A percentile compares a stretch with the other conserved stretches of the same genome.
These are phyloP conservation scores for Chaetomium fimeti DNA, from an alignment of 495 filamentous ascomycete genomes.

Conservation along the genomic window DNA sequence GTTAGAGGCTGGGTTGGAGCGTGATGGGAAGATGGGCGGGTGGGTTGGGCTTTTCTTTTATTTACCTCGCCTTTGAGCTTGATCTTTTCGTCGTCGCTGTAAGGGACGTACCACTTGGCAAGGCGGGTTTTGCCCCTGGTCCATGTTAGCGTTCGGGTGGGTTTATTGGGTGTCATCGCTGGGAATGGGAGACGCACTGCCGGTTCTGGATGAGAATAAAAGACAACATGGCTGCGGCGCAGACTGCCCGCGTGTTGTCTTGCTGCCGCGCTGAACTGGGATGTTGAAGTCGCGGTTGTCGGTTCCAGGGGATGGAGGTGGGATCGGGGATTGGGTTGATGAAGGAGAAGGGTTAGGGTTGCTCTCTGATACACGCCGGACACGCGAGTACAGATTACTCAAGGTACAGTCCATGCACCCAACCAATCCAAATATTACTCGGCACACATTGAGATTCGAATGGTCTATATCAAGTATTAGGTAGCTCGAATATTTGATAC, in stretches of 20 bases:
- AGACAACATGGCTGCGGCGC: conserved; percentile 60
- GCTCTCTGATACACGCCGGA: background rate
- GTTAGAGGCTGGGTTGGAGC: too few species aligned
- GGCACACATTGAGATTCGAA: background rate
- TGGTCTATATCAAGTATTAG: background rate
- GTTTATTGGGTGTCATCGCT: background rate
- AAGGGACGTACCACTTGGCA: conserved; percentile 98
- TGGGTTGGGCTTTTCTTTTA: background rate
- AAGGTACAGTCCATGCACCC: background rate
- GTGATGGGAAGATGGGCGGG: too few species aligned
- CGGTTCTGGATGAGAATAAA: conserved; percentile 97
- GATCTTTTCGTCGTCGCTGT: conserved; percentile 95
- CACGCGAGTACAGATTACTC: too few species aligned
- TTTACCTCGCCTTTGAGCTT: conserved; percentile 85
- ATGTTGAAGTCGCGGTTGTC: conserved; percentile 6
- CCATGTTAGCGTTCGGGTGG: too few species aligned
- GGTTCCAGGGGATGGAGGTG: background rate
- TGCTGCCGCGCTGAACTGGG: conserved; percentile 14
- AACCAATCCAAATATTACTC: background rate
- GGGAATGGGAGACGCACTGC: conserved; percentile 56
- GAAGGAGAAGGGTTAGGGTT: conserved; percentile 19
- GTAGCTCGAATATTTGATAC: background rate
- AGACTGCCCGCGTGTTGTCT: conserved; percentile 15
- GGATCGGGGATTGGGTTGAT: background rate
- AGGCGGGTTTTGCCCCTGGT: conserved; percentile 94